These are phyloP conservation scores for Hericium coralloides DNA, from an alignment of 768 basidiomycete genomes.

Conservation along the genomic window DNA sequence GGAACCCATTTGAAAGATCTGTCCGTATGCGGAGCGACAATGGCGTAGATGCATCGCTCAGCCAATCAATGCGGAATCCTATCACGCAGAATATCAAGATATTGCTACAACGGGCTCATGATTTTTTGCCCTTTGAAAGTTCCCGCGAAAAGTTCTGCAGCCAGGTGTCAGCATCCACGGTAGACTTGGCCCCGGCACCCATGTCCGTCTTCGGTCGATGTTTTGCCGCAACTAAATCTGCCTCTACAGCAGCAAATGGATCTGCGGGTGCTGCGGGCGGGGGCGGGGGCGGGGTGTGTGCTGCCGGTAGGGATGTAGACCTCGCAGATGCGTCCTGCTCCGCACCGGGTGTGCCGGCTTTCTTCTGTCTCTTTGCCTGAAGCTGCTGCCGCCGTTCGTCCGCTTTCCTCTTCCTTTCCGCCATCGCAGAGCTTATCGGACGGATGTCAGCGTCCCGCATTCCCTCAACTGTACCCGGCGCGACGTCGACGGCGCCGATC, in stretches of 20 bases:
- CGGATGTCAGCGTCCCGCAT: conserved; percentile 37
- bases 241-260: not conserved
- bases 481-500: conserved; percentile 48
- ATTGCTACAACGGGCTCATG: not conserved
- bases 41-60: too few species aligned
- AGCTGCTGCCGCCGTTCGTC: conserved; percentile 54
- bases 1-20: too few species aligned
- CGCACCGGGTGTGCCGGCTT: conserved; percentile 3
- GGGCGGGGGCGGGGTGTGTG: not conserved
- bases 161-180: not conserved
- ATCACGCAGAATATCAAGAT: too few species aligned
- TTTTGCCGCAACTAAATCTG: not conserved
- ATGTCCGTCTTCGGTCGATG: not conserved
- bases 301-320: not conserved
- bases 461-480: conserved; percentile 70
- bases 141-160: not conserved
- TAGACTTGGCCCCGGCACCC: too few species aligned
- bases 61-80: too few species aligned
- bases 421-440: conserved; percentile 46
- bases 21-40: too few species aligned
- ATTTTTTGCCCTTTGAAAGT: not conserved
- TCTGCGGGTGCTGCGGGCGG: not conserved
- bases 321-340: not conserved
- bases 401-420: conserved; percentile 66
- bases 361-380: conserved; percentile 62